A percentile compares a stretch with the other conserved stretches of the same genome.
Evolutionary conservation across 164 flowering plant species (phyloP).

Genomic region (Aristolochia fimbriata): DNA sequence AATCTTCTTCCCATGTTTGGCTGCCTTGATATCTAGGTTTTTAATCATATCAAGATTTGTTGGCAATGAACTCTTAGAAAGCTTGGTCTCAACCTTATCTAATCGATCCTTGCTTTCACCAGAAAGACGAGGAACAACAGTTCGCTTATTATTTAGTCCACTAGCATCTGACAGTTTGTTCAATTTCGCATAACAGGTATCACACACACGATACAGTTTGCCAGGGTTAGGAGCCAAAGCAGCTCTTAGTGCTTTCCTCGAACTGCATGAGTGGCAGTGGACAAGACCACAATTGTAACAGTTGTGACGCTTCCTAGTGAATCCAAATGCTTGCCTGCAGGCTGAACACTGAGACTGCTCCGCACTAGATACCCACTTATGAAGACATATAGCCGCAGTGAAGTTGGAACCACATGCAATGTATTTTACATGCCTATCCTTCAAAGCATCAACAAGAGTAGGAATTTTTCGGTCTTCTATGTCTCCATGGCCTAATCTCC

Average conservation of each 20-base stretch:
- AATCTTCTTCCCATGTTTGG: constrained; percentile 73
- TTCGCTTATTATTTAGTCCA: constrained; percentile 36
- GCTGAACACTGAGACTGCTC: constrained; percentile 77
- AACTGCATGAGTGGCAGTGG: constrained; percentile 79
- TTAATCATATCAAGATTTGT: constrained; percentile 83
- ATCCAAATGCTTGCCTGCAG: constrained; percentile 78
- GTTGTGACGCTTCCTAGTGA: constrained; percentile 72
- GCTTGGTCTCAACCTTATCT: constrained; percentile 65
- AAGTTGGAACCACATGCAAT: constrained; percentile 72
- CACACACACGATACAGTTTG: constrained; percentile 70
- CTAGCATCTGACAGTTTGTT: constrained; percentile 43
- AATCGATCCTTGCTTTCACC: constrained; percentile 86
- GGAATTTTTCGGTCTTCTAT: constrained; percentile 61
- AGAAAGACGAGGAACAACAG: constrained; percentile 63
- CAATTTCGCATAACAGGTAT: constrained; percentile 55
- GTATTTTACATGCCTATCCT: constrained; percentile 68
- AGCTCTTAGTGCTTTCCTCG: constrained; percentile 65
- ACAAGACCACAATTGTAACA: constrained; percentile 85
- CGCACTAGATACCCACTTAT: constrained; percentile 71
- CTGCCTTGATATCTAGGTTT: constrained; percentile 79
- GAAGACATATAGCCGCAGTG: constrained; percentile 63
- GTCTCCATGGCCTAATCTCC: constrained; percentile 82
- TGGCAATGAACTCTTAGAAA: constrained; percentile 46
- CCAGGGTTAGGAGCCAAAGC: constrained; percentile 72
- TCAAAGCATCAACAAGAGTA: constrained; percentile 59